Evolutionary conservation across 2,329 filamentous ascomycete species (phyloP).

Genomic region (Chrysoporthe deuterocubensis): DNA sequence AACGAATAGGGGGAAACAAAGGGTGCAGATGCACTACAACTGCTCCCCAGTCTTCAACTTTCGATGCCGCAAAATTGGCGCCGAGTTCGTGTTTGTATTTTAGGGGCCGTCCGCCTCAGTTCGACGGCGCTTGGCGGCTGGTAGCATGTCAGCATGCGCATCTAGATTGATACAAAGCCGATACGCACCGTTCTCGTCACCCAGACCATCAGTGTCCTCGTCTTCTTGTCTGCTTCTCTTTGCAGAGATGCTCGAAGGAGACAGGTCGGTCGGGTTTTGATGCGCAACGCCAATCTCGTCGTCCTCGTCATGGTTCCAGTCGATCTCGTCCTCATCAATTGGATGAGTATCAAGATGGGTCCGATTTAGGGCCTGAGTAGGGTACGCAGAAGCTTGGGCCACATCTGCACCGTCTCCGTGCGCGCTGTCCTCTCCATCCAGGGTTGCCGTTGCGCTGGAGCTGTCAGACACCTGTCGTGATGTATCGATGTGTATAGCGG

Average conservation of each 20-base stretch:
- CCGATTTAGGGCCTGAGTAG: constrained; percentile 13
- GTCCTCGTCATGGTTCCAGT: constrained; percentile 42
- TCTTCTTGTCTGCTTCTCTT: constrained; percentile 41
- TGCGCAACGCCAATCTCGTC: constrained; percentile 36
- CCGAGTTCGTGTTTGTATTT: neutral
- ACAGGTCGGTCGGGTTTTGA: constrained; percentile 31
- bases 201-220: constrained; percentile 41
- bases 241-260: constrained; percentile 34
- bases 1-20: neutral
- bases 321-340: constrained; percentile 38
- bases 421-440: constrained; percentile 45
- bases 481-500: constrained; percentile 7
- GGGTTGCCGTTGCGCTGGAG: constrained; percentile 38
- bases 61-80: neutral
- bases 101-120: constrained; percentile 33
- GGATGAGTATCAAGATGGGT: constrained; percentile 12
- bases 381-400: constrained; percentile 32
- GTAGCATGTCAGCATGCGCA: constrained; percentile 37
- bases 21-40: constrained; percentile 30
- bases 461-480: constrained; percentile 22
- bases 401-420: constrained; percentile 36
- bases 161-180: neutral
- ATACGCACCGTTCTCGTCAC: constrained; percentile 41
- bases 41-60: constrained; percentile 2
- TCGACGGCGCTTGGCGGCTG: constrained; percentile 58